These are phyloP conservation scores for Zoysia japonica DNA, from an alignment of 176 grass and related monocot genomes.

Conservation along the genomic window DNA sequence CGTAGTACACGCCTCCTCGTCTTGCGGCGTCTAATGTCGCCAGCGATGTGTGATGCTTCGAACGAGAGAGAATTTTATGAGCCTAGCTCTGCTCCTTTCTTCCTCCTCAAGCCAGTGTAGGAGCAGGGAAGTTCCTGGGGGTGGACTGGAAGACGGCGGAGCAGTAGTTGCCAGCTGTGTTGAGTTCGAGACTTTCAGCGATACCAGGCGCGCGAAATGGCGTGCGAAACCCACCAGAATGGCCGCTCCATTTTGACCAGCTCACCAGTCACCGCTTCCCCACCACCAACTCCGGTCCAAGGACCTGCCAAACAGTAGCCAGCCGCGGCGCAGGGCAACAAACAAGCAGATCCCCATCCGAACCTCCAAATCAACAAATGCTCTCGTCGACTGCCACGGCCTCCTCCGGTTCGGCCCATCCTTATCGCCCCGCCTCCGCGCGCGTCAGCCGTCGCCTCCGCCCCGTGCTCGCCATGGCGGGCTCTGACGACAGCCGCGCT, in stretches of 20 bases:
- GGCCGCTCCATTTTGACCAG: constrained; percentile 17
- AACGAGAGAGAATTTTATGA: not conserved
- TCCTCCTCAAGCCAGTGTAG: not conserved
- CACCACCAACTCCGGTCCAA: not conserved
- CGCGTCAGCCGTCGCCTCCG: constrained; percentile 1
- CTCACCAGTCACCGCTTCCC: not conserved
- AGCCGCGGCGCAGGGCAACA: constrained; percentile 3
- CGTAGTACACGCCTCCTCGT: not conserved
- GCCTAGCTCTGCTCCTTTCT: not conserved
- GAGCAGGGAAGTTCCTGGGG: not conserved
- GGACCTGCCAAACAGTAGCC: not conserved
- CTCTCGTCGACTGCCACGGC: constrained; percentile 23
- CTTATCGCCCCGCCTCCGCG: constrained; percentile 18
- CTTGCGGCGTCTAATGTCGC: not conserved
- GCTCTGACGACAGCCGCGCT: constrained; percentile 38
- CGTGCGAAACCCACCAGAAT: not conserved
- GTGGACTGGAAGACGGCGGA: not conserved
- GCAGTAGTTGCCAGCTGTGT: not conserved
- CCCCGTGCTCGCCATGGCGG: constrained; percentile 54
- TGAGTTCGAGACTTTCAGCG: not conserved
- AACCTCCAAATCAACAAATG: constrained; percentile 38
- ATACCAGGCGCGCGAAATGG: constrained; percentile 1
- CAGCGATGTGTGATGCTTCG: not conserved
- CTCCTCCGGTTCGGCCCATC: constrained; percentile 41
- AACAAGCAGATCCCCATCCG: constrained; percentile 40